Evolutionary conservation across 2,329 filamentous ascomycete genomes (phyloP).

Genomic region (Geosmithia putterillii): DNA sequence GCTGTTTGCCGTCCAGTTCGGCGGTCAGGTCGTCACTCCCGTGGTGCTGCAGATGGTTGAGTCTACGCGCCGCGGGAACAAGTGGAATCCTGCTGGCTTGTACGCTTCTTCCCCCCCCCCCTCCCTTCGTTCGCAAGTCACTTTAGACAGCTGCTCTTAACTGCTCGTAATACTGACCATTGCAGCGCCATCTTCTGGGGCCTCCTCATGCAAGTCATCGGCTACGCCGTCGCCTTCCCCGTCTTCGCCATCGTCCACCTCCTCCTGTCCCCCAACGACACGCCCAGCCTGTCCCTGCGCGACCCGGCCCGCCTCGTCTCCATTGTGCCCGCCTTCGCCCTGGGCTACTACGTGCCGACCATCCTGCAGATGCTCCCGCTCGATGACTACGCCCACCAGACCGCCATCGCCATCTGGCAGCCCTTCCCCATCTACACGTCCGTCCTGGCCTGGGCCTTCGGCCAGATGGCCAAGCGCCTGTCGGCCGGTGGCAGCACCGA

Average conservation of each 20-base stretch:
- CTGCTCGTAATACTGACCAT: not conserved
- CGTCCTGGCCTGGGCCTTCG: conserved; percentile 6
- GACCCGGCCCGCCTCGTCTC: conserved; percentile 8
- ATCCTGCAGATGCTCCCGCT: conserved; percentile 9
- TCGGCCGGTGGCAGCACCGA: not conserved
- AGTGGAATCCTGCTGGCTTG: not conserved
- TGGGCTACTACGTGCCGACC: conserved; percentile 10
- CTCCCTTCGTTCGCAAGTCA: not conserved
- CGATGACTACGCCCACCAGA: conserved; percentile 8
- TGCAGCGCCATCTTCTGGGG: conserved; percentile 11
- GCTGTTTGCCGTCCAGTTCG: conserved; percentile 10
- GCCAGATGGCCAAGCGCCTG: conserved; percentile 7
- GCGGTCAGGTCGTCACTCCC: conserved; percentile 7
- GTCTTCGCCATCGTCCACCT: conserved; percentile 10
- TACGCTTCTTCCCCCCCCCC: not conserved
- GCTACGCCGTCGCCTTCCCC: conserved; percentile 10
- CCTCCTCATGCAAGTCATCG: conserved; percentile 8
- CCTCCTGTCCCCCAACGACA: conserved; percentile 1
- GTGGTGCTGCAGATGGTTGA: conserved; percentile 10
- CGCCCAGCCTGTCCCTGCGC: conserved; percentile 7
- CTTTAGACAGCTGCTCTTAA: not conserved
- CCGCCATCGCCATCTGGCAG: conserved; percentile 10
- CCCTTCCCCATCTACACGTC: conserved; percentile 9
- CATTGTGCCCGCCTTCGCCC: conserved; percentile 7
- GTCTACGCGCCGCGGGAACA: conserved; percentile 6